Base-by-base conservation (phyloP, 352 stramenopile species). In the Globisporangium viniferum region DNA sequence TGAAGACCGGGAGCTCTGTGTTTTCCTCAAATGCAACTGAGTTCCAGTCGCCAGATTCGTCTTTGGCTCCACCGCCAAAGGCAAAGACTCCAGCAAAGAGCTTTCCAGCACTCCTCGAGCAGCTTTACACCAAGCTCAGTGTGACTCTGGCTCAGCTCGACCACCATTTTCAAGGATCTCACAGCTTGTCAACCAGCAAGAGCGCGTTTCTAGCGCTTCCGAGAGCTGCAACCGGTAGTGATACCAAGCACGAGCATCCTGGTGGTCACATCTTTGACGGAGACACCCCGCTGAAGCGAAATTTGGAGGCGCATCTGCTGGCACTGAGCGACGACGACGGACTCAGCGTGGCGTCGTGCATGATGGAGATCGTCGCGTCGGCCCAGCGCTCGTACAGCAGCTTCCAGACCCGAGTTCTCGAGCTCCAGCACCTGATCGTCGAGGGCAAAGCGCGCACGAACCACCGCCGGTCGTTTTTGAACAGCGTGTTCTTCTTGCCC, bases 301-400 rank as follows among this genome's bases (percentile, higher is more conserved):
- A 44, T 18, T 48, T 18, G 3, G 67, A 72, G 49, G 64, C 59
- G 22, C 9, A 57, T 2, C 29, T 87, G 18, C 61, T 90, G 31
- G 81, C 80, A 0, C 67, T 90, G 15, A 79, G 71, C 62, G 83
- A 91, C 56, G 58, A 69, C 18, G 78, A 90, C 44, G 81, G 81
- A n/a, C 75, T 91, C 41, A 88, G 81, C 33, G 81, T 86, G 31
- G 75, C 81, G 6, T 69, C 78, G 9, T 91, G 83, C 49, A 89
- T 91, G 76, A 67, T 90, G 57, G 83, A 91, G 53, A 80, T 76
- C 39, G 67, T 88, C 12, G 33, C 65, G 33, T 88, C 76, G 0
- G 78, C 77, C 33, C 58, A 78, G 15, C 79, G 83, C 4, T 82
- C 78, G 14, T 66, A 82, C 0, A 22, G 66, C 4, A 78, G 71